Percentiles rank a stretch among this genome's conserved stretches.
Evolutionary conservation across 2,329 filamentous ascomycete species (phyloP).

Genomic region (Celoporthe dispersa): DNA sequence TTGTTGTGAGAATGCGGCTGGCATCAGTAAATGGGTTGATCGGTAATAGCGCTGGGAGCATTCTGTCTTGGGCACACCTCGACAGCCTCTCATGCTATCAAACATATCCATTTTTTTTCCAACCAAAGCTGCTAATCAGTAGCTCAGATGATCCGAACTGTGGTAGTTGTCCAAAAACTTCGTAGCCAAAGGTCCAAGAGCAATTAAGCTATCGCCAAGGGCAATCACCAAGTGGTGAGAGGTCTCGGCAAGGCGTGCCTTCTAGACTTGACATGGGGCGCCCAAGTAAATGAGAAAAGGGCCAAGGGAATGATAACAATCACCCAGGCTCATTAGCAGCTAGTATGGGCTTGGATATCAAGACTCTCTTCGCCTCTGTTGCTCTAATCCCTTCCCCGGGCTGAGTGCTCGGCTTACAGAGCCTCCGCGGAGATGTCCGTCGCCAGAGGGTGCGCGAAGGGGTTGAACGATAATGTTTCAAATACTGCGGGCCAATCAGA

Average conservation of each 20-base stretch:
- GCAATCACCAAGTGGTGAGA: too few relatives aligned
- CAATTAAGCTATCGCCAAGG: not conserved
- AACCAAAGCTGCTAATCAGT: too few relatives aligned
- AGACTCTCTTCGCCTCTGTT: not conserved
- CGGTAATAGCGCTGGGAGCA: too few relatives aligned
- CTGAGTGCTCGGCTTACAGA: not conserved
- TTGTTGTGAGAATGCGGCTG: too few relatives aligned
- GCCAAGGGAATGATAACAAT: not conserved
- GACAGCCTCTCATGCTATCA: too few relatives aligned
- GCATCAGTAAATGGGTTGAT: too few relatives aligned
- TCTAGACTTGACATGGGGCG: too few relatives aligned
- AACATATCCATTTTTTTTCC: not conserved
- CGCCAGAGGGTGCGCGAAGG: not conserved
- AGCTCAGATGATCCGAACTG: too few relatives aligned
- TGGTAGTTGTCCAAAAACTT: too few relatives aligned
- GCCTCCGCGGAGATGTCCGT: not conserved
- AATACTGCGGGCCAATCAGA: not conserved
- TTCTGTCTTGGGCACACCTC: too few relatives aligned
- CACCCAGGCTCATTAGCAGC: not conserved
- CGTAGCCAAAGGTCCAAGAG: too few relatives aligned
- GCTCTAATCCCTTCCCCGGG: not conserved
- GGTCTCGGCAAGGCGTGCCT: too few relatives aligned
- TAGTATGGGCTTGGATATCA: not conserved
- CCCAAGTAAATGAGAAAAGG: not conserved
- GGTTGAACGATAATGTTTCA: not conserved